Evolutionary conservation across 2,329 filamentous ascomycete genomes (phyloP).

Genomic region (Tolypocladium ovalisporum): DNA sequence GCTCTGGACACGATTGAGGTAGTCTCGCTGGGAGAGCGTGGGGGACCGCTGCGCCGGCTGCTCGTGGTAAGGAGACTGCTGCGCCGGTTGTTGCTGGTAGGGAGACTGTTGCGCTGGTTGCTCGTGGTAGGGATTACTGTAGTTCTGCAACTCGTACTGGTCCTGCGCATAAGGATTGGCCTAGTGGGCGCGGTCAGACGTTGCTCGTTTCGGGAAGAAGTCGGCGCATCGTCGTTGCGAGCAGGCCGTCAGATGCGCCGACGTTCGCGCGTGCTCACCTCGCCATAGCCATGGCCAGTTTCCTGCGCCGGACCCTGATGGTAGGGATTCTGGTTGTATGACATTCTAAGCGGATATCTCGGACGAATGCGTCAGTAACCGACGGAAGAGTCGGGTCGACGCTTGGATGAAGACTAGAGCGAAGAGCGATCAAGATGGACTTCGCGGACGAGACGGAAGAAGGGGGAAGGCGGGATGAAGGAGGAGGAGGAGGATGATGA

Average conservation of each 20-base stretch:
- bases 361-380: too few species aligned
- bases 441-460: not conserved
- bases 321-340: slow-evolving; percentile 12
- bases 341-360: slow-evolving; percentile 7
- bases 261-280: slow-evolving; percentile 5
- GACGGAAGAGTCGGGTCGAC: not conserved
- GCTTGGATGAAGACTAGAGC: not conserved
- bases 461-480: not conserved
- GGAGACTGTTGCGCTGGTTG: slow-evolving; percentile 12
- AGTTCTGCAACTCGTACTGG: slow-evolving; percentile 43
- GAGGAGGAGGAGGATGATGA: too few species aligned
- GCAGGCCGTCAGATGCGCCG: not conserved
- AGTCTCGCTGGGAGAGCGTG: slow-evolving; percentile 51
- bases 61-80: slow-evolving; percentile 5
- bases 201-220: not conserved
- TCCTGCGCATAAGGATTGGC: slow-evolving; percentile 8
- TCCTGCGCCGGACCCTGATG: slow-evolving; percentile 10
- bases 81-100: slow-evolving; percentile 14
- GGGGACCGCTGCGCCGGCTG: slow-evolving; percentile 22
- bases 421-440: not conserved
- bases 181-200: not conserved
- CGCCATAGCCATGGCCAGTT: slow-evolving; percentile 7
- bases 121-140: slow-evolving; percentile 23
- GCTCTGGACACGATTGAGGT: slow-evolving; percentile 55
- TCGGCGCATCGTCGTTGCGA: not conserved